phyloP scores from a whole-genome alignment of 345 rosid genomes.

The Aquilaria sinensis region DNA sequence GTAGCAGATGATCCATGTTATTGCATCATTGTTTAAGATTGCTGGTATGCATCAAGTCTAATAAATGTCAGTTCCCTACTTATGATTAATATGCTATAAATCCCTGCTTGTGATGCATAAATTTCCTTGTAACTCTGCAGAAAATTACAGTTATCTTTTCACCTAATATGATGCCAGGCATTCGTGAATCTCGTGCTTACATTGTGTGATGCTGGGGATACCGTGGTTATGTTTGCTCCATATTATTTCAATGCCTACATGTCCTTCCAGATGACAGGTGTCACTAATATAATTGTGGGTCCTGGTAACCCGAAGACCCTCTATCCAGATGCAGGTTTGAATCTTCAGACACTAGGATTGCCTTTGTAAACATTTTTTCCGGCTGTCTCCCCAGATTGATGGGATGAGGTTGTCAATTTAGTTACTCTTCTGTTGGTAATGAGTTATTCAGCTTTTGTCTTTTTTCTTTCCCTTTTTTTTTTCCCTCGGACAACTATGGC shows the following conservation, averaged over 20 bases:
- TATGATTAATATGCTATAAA: too few species aligned
- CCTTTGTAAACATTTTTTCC: too few species aligned
- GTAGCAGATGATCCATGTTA: too few species aligned
- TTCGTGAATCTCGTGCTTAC: constrained; percentile 86
- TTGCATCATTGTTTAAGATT: too few species aligned
- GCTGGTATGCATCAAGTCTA: too few species aligned
- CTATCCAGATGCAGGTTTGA: constrained; percentile 84
- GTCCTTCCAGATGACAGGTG: constrained; percentile 98
- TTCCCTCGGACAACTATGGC: too few species aligned
- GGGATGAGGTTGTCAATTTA: neutral
- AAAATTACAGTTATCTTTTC: constrained; percentile 5
- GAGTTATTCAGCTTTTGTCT: neutral
- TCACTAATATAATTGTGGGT: constrained; percentile 81
- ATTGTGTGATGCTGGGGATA: constrained; percentile 84
- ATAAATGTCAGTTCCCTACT: too few species aligned
- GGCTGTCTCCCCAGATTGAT: neutral
- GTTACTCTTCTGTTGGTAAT: constrained; percentile 2
- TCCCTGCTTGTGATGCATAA: too few species aligned
- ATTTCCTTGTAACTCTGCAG: neutral
- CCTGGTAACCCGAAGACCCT: constrained; percentile 66
- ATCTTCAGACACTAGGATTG: neutral
- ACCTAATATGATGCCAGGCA: constrained; percentile 48
- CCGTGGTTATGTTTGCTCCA: constrained; percentile 92
- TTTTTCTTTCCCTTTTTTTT: neutral
- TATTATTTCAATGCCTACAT: constrained; percentile 96